Evolutionary conservation across 768 basidiomycete species (phyloP).

Genomic region (Hygrophoropsis aurantiaca): DNA sequence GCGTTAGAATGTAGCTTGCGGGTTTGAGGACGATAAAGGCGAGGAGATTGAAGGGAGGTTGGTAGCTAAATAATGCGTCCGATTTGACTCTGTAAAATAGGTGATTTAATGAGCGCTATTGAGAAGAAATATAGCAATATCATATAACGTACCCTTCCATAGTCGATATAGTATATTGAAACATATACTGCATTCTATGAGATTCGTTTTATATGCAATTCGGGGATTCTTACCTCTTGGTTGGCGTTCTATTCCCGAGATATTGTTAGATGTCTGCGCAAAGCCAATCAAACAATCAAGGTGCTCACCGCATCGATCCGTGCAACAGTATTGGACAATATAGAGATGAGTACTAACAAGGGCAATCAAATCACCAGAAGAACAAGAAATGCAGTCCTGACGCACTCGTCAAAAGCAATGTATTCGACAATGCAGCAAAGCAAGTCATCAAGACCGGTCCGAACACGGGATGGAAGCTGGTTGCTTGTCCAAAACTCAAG

Average conservation of each 20-base stretch:
- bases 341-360: slow-evolving; percentile 69
- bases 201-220: neutral
- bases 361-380: slow-evolving; percentile 7
- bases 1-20: slow-evolving; percentile 69
- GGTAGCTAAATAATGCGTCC: slow-evolving; percentile 89
- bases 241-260: slow-evolving; percentile 47
- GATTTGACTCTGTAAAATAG: slow-evolving; percentile 68
- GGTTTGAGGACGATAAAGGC: slow-evolving; percentile 83
- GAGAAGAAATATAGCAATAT: neutral
- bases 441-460: slow-evolving; percentile 78
- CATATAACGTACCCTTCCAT: slow-evolving; percentile 71
- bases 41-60: slow-evolving; percentile 84
- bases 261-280: neutral
- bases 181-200: slow-evolving; percentile 61
- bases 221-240: slow-evolving; percentile 44
- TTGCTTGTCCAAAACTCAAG: slow-evolving; percentile 54
- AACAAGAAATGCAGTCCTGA: slow-evolving; percentile 4
- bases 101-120: slow-evolving; percentile 2
- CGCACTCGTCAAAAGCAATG: slow-evolving; percentile 78
- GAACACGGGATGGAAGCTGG: slow-evolving; percentile 66
- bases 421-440: slow-evolving; percentile 79
- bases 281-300: no score
- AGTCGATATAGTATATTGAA: slow-evolving; percentile 83
- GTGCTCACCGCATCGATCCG: slow-evolving; percentile 59
- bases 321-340: slow-evolving; percentile 87